Percentiles rank a stretch among this genome's conserved stretches.
Evolutionary conservation across 2,329 filamentous ascomycete genomes (phyloP).

Genomic region (Colletotrichum euphorbiae): DNA sequence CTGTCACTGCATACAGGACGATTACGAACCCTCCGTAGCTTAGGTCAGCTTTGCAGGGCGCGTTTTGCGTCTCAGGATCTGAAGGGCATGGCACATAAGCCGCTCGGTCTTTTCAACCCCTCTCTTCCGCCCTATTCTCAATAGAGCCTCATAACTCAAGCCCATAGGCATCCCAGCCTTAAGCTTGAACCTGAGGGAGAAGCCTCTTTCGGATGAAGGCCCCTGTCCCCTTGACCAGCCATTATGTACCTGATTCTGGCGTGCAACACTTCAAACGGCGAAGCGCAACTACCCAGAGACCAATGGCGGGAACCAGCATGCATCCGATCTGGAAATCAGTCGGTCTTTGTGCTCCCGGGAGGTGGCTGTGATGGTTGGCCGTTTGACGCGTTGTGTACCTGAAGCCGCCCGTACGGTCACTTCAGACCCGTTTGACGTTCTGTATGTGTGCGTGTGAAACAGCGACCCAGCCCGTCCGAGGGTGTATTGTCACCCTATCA

Average conservation of each 20-base stretch:
- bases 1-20: constrained; percentile 34
- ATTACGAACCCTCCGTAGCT: constrained; percentile 26
- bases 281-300: constrained; percentile 18
- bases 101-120: constrained; percentile 2
- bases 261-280: constrained; percentile 26
- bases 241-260: constrained; percentile 30
- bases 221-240: background rate
- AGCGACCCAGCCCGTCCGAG: constrained; percentile 19
- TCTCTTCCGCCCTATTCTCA: background rate
- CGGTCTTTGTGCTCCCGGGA: constrained; percentile 19
- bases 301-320: constrained; percentile 11
- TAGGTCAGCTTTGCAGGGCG: constrained; percentile 30
- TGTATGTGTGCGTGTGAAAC: constrained; percentile 37
- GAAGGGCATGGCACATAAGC: constrained; percentile 24
- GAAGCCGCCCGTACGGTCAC: constrained; percentile 24
- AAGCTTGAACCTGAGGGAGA: background rate
- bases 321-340: constrained; percentile 14
- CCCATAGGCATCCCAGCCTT: background rate
- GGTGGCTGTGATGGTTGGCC: constrained; percentile 34
- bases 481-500: constrained; percentile 34
- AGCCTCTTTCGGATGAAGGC: background rate
- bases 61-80: constrained; percentile 10
- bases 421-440: constrained; percentile 35
- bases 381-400: constrained; percentile 34
- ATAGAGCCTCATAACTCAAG: constrained; percentile 26